Evolutionary conservation across 2,329 filamentous ascomycete species (phyloP).

Genomic region (Thelonectria rubi): DNA sequence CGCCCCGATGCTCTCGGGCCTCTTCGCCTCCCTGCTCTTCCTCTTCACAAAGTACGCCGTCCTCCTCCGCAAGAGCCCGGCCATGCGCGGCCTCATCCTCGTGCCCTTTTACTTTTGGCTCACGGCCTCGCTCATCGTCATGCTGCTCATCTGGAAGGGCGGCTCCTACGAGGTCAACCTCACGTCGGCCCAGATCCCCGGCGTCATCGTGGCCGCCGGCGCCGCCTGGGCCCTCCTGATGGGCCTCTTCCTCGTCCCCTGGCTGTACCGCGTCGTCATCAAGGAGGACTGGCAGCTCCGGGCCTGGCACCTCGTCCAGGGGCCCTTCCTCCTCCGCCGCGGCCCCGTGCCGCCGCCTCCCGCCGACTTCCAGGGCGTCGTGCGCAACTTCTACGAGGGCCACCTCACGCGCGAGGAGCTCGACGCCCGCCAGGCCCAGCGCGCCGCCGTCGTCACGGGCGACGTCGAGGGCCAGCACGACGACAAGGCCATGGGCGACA

Average conservation of each 20-base stretch:
- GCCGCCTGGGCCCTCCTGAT: slow-evolving; percentile 60
- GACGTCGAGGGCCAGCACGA: slow-evolving; percentile 40
- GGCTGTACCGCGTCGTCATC: slow-evolving; percentile 66
- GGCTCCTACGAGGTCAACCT: slow-evolving; percentile 58
- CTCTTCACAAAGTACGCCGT: slow-evolving; percentile 65
- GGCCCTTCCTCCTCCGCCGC: slow-evolving; percentile 61
- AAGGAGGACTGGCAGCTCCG: slow-evolving; percentile 69
- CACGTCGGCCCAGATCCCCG: slow-evolving; percentile 57
- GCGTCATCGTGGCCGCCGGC: slow-evolving; percentile 63
- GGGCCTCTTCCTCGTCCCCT: slow-evolving; percentile 65
- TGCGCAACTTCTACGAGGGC: slow-evolving; percentile 66
- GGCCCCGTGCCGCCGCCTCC: slow-evolving; percentile 51
- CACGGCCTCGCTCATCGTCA: slow-evolving; percentile 62
- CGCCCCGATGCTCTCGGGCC: slow-evolving; percentile 63
- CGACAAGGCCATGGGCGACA: slow-evolving; percentile 35
- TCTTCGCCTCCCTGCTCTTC: slow-evolving; percentile 65
- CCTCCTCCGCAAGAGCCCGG: slow-evolving; percentile 62
- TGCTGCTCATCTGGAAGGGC: slow-evolving; percentile 69
- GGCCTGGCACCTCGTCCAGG: slow-evolving; percentile 61
- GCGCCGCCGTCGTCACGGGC: slow-evolving; percentile 29
- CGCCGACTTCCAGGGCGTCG: slow-evolving; percentile 50
- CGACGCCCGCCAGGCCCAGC: slow-evolving; percentile 50
- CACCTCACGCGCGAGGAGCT: slow-evolving; percentile 64
- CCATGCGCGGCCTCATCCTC: slow-evolving; percentile 60
- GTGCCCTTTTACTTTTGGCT: slow-evolving; percentile 67